Conservation (phyloP, 2,329 filamentous ascomycete genomes). For the Triangularia verruculosa region DNA sequence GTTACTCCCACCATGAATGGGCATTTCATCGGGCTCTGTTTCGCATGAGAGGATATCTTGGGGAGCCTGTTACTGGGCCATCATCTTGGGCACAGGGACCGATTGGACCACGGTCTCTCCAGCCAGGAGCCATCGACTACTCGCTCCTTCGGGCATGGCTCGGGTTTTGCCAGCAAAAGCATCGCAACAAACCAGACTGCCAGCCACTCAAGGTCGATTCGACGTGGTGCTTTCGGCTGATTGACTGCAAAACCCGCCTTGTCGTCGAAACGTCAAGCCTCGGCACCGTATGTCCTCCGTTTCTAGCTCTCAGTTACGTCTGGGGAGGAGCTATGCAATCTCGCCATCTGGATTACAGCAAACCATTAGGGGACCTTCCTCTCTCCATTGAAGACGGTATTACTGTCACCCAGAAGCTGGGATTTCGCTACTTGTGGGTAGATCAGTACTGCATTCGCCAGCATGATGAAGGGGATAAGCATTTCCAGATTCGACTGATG, state of each 20-base stretch:
- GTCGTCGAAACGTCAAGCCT: neutral
- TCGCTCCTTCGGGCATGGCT: neutral
- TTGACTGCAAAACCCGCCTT: neutral
- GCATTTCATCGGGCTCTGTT: neutral
- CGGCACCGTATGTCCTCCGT: neutral
- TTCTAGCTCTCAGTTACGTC: neutral
- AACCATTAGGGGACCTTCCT: neutral
- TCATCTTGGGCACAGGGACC: neutral
- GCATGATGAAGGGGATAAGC: neutral
- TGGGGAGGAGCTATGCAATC: neutral
- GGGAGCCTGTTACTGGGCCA: neutral
- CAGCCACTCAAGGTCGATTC: neutral
- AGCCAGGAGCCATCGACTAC: neutral
- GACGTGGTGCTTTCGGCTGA: neutral
- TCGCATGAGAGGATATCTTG: neutral
- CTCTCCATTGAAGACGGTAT: neutral
- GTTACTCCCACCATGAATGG: neutral
- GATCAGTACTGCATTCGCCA: neutral
- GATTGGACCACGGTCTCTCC: neutral
- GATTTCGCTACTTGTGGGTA: neutral
- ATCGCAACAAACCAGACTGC: neutral
- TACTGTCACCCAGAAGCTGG: neutral
- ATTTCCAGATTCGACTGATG: no score
- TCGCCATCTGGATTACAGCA: neutral
- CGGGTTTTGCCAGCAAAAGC: neutral